Evolutionary conservation across 352 stramenopile genomes (phyloP), one percentile per base, ranked within the genome.

Genomic region (Pythium scleroteichum): DNA sequence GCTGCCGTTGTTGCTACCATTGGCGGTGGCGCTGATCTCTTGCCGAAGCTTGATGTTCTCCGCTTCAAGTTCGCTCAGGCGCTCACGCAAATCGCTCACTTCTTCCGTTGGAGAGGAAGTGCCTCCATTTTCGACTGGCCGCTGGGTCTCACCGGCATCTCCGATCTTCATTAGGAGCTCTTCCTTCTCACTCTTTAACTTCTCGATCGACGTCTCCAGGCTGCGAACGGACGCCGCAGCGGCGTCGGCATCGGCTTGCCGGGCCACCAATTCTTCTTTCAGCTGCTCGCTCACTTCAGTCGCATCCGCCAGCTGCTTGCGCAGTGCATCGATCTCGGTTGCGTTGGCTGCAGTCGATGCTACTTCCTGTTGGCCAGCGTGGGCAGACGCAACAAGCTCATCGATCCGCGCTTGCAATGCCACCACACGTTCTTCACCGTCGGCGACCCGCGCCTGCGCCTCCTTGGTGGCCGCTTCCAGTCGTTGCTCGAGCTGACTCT

Each of bases 401-500:
- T 48, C 41, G 17, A 70, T 53, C n/a, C 60, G 14, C 3, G 24
- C 29, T 27, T 65, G 57, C n/a, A 71, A 27, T 3, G 45, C 50
- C 2, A 38, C 29, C 5, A 70, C 47, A 2, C 44, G 53, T 35
- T 38, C n/a, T 35, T 56, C 23, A 10, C 38, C 26, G 8, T 40
- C 26, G 5, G 33, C 9, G 27, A 46, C 19, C 23, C 48, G 32
- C 2, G 47, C 35, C 7, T 27, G 29, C 2, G 54, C 54, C 20
- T 47, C 45, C 6, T 9, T 62, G 2, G 13, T 33, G 20, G 82
- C 47, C 2, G 58, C 53, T 16, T 42, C 63, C 4, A 79, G 20
- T 48, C 69, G 62, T 66, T 69, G 23, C 53, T 72, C 55, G 20
- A 85, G 51, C 20, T 33, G 46, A 53, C 47, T 32, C 23, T 76